Evolutionary conservation across 202 grass and related monocot genomes (phyloP).

Genomic region (Elaeis oleifera): DNA sequence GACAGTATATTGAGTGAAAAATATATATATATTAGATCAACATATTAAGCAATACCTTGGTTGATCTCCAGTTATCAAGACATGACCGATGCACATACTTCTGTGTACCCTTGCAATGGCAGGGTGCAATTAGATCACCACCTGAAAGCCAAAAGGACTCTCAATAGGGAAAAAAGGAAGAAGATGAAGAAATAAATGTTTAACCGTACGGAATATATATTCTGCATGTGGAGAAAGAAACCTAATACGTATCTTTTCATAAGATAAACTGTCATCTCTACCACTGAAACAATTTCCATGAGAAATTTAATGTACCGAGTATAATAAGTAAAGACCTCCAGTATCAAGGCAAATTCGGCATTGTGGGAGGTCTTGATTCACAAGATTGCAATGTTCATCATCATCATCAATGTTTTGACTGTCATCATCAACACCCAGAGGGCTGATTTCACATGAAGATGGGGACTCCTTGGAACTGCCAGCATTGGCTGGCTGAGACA

Average conservation of each 20-base stretch:
- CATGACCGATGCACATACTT: slow-evolving; percentile 94
- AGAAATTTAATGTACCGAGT: slow-evolving; percentile 9
- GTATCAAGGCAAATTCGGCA: slow-evolving; percentile 95
- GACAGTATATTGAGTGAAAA: too few species aligned
- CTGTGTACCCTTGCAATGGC: slow-evolving; percentile 88
- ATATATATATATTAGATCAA: neutral
- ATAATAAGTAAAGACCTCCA: slow-evolving; percentile 50
- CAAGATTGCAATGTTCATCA: slow-evolving; percentile 27
- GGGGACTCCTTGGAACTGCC: slow-evolving; percentile 24
- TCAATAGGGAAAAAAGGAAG: too few species aligned
- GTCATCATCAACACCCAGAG: slow-evolving; percentile 25
- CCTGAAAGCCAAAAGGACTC: slow-evolving; percentile 29
- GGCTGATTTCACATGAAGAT: slow-evolving; percentile 56
- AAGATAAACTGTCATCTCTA: too few species aligned
- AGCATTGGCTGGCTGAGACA: slow-evolving; percentile 17
- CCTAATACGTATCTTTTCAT: too few species aligned
- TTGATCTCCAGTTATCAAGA: slow-evolving; percentile 97
- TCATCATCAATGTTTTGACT: slow-evolving; percentile 37
- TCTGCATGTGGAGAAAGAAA: too few species aligned
- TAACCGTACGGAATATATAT: too few species aligned
- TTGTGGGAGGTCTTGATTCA: slow-evolving; percentile 62
- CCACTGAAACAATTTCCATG: neutral
- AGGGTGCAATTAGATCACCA: slow-evolving; percentile 85
- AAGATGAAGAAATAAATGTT: too few species aligned
- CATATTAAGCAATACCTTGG: slow-evolving; percentile 49